Evolutionary conservation across 2,329 filamentous ascomycete species (phyloP), one percentile per base, ranked within the genome.

Genomic region (Sclerotinia borealis): DNA sequence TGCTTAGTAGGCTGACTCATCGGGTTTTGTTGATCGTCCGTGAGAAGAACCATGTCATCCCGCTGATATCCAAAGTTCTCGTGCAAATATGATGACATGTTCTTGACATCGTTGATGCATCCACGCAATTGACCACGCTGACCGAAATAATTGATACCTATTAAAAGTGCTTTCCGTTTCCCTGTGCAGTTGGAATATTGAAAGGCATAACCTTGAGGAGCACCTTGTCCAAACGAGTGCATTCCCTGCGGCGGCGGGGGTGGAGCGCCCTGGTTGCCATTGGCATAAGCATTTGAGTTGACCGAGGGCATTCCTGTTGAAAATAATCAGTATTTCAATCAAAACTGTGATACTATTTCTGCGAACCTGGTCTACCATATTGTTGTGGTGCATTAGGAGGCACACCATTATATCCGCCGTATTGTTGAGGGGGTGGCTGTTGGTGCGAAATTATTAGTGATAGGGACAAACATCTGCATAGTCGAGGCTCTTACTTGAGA

Each of bases 1-100:
- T 91, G 90, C 77, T 97, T 97, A 6, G 92, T 96, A 10, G 93
- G 93, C 78, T 96, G 92, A 77, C 92, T 96, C 90, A 97, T 96
- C 31, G 92, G 91, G 71, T 96, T 96, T 75, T 96, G 92, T 79
- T 97, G 93, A 75, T 98, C 93, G 74, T 98, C 93, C 45, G 93
- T 97, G 75, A 98, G 83, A 66, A 95, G 88, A 25, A 98, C 93
- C 93, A 98, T 98, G 74, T 98, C 93, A 77, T 97, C 93, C 64
- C 92, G 83, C 77, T 92, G 92, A 76, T 98, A 98, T 36, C 90
- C 90, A 76, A 96, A 97, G 73, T 92, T 87, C 76, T 93, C 86
- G 67, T 91, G 91, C 64, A 98, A 80, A 74, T 96, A 98, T 56
- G 84, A 83, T 27, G 92, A 96, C 92, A 98, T 96, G 79, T 97